Evolutionary conservation across 768 basidiomycete species (phyloP).

Genomic region (Tricholoma furcatifolium): DNA sequence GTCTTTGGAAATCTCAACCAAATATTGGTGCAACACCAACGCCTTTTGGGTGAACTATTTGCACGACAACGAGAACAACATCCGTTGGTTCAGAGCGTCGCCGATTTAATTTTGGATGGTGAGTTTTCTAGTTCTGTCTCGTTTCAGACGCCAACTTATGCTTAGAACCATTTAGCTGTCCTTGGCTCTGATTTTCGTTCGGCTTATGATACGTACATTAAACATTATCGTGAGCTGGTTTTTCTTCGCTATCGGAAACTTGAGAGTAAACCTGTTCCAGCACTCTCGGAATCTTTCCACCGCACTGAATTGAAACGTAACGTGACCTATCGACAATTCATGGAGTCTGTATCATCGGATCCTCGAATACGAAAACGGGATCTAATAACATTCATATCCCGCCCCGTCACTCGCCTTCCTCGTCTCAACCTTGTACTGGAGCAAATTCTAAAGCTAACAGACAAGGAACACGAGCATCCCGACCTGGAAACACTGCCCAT

Average conservation of each 20-base stretch:
- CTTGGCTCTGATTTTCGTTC: slow-evolving; percentile 51
- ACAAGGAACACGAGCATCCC: slow-evolving; percentile 66
- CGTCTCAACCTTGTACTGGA: slow-evolving; percentile 75
- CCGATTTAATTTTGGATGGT: slow-evolving; percentile 86
- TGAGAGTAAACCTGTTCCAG: too few species aligned
- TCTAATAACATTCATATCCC: slow-evolving; percentile 76
- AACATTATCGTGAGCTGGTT: too few species aligned
- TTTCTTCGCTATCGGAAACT: too few species aligned
- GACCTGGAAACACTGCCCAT: slow-evolving; percentile 78
- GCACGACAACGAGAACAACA: slow-evolving; percentile 81
- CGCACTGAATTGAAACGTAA: slow-evolving; percentile 74
- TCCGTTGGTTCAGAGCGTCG: slow-evolving; percentile 77
- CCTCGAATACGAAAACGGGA: slow-evolving; percentile 74
- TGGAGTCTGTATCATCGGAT: slow-evolving; percentile 60
- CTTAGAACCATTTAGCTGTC: slow-evolving; percentile 30
- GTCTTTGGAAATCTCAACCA: slow-evolving; percentile 83
- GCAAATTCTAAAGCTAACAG: slow-evolving; percentile 64
- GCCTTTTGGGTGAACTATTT: slow-evolving; percentile 72
- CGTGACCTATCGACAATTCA: slow-evolving; percentile 61
- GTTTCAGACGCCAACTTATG: background rate
- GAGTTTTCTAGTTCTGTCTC: slow-evolving; percentile 18
- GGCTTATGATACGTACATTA: slow-evolving; percentile 81
- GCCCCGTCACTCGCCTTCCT: slow-evolving; percentile 88
- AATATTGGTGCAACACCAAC: slow-evolving; percentile 65
- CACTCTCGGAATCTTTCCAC: slow-evolving; percentile 80